These are phyloP conservation scores for Neurospora intermedia DNA, from an alignment of 495 filamentous ascomycete genomes.

Conservation along the genomic window DNA sequence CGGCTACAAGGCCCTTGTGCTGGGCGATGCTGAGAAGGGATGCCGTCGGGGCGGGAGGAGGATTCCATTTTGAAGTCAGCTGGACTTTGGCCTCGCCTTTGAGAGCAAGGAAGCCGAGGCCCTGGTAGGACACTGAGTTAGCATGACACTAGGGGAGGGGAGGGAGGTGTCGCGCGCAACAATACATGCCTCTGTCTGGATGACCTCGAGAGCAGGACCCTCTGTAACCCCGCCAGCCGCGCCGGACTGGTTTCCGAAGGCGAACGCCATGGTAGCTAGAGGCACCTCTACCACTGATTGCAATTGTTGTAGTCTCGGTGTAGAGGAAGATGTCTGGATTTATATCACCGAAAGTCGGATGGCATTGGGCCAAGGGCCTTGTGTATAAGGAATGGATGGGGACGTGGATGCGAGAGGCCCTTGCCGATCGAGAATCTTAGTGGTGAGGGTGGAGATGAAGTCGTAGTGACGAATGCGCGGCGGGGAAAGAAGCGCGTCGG, in stretches of 20 bases:
- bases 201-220: conserved; percentile 47
- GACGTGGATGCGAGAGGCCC: not conserved
- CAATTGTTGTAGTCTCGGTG: not conserved
- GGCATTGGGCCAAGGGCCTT: not conserved
- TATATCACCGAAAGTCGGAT: not conserved
- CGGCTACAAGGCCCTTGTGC: conserved; percentile 71
- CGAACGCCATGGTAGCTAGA: conserved; percentile 52
- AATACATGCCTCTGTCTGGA: conserved; percentile 38
- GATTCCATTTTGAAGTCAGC: conserved; percentile 70
- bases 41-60: conserved; percentile 65
- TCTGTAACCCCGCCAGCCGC: conserved; percentile 31
- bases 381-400: not conserved
- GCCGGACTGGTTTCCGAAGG: conserved; percentile 34
- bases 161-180: not conserved
- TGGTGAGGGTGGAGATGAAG: not conserved
- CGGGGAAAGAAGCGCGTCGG: not conserved
- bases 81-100: conserved; percentile 72
- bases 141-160: not conserved
- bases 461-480: not conserved
- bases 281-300: not conserved
- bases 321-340: not conserved
- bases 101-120: conserved; percentile 72
- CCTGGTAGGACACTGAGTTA: conserved; percentile 34
- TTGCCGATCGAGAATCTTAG: not conserved
- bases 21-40: conserved; percentile 82